Base-by-base conservation (phyloP, 2,329 filamentous ascomycete genomes). In the Ascomycota sp. region DNA sequence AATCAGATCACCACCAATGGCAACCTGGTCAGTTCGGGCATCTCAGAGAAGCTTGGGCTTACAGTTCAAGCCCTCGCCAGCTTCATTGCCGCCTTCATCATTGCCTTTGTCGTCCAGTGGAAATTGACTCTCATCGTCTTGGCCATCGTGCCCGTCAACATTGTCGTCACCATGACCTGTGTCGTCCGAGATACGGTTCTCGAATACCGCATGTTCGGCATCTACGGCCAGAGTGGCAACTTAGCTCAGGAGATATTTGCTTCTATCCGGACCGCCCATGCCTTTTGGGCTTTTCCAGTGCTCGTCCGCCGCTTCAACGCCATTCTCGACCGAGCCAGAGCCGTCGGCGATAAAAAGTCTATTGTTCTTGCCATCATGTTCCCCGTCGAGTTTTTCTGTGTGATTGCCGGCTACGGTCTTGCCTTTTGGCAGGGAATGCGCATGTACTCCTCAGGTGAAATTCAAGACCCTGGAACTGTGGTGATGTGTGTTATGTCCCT, bases 351-450 rank as follows among this genome's bases (percentile, higher is more conserved):
- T 3, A 59, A 57, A 37, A 66, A 63, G 46, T 55, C 54, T 2
- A 47, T 54, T 1, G 39, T 62, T 4, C 57, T 57, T 31, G 55
- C 54, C 11, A 42, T 61, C 3, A 40, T 64, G 8, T 63, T 61
- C 37, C 55, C 56, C 0, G 45, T 48, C 3, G 56, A 63, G 39
- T 64, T 61, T 43, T 61, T 61, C 36, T 58, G 55, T 36, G 55
- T 65, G 13, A 62, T 59, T 39, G 46, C 55, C 3, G 59, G 58
- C 5, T 62, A 62, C 38, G 59, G 51, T 1, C 47, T 66, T 4
- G 59, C 60, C 0, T 66, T 66, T 37, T 66, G 62, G 61, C 58
- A 65, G 37, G 63, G 62, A 0, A 53, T 64, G 38, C 46, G 50
- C 30, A 60, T 66, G 54, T 59, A 56, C 30, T 41, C 52, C 4